Evolutionary conservation across 225 moss, liverwort and hornwort genomes (phyloP).

Genomic region (Marchantia polymorpha): DNA sequence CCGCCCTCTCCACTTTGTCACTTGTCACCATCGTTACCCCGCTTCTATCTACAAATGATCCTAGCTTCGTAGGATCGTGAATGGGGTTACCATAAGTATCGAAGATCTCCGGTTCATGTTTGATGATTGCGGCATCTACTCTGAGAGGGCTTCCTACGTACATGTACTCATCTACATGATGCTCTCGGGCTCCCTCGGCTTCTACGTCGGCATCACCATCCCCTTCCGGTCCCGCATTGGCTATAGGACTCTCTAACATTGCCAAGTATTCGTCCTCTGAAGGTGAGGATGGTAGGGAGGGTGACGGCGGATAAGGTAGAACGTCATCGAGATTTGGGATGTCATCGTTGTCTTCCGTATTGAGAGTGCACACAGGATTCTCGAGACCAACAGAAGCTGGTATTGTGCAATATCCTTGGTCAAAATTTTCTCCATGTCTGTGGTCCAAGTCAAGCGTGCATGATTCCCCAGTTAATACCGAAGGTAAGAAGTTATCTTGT

Average conservation of each 20-base stretch:
- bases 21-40: conserved; percentile 12
- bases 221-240: conserved; percentile 27
- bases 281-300: conserved; percentile 37
- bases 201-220: conserved; percentile 29
- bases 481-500: conserved; percentile 12
- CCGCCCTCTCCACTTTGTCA: not conserved
- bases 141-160: conserved; percentile 22
- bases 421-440: conserved; percentile 21
- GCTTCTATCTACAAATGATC: conserved; percentile 32
- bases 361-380: conserved; percentile 61
- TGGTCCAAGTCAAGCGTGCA: conserved; percentile 33
- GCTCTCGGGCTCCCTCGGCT: conserved; percentile 22
- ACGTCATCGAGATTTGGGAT: conserved; percentile 67
- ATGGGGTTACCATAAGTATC: conserved; percentile 15
- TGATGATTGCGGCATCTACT: conserved; percentile 16
- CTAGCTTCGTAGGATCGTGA: conserved; percentile 13
- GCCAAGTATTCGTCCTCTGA: conserved; percentile 37
- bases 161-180: conserved; percentile 15
- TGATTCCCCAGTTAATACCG: conserved; percentile 27
- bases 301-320: conserved; percentile 54
- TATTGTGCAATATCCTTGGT: conserved; percentile 5
- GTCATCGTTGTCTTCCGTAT: conserved; percentile 69
- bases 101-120: conserved; percentile 15
- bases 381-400: conserved; percentile 22
- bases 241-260: conserved; percentile 29